Conservation (phyloP, 129 eudicot species). For the Smallanthus sonchifolius region DNA sequence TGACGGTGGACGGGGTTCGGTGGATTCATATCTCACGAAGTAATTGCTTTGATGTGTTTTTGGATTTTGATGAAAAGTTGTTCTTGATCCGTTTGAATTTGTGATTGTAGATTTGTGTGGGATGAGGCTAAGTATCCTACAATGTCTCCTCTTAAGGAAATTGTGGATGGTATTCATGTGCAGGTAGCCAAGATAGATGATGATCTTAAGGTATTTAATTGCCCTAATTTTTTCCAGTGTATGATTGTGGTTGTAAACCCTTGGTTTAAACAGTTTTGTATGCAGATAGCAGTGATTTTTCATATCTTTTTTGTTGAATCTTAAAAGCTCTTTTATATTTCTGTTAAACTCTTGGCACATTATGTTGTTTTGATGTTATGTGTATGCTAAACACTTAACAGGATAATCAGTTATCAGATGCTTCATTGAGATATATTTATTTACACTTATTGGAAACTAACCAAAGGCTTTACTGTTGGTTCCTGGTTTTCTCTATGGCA, state of each 20-base stretch:
- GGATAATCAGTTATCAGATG: neutral
- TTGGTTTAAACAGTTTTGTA: neutral
- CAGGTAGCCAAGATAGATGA: conserved; percentile 82
- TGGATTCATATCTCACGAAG: conserved; percentile 89
- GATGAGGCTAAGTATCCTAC: conserved; percentile 98
- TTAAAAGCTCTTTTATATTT: neutral
- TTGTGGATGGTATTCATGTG: conserved; percentile 72
- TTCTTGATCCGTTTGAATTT: conserved; percentile 6
- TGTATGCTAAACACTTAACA: neutral
- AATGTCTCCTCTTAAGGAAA: conserved; percentile 87
- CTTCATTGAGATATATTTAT: neutral
- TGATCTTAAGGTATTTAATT: conserved; percentile 81
- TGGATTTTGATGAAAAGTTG: neutral
- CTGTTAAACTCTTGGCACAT: neutral
- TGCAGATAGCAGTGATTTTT: neutral
- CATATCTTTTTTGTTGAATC: neutral
- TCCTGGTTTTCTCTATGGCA: conserved; percentile 23
- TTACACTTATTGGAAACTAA: neutral
- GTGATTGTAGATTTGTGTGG: conserved; percentile 75
- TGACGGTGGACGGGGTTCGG: conserved; percentile 94
- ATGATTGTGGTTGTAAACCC: neutral
- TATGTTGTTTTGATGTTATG: neutral
- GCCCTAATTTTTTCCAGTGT: neutral
- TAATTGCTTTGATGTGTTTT: conserved; percentile 12
- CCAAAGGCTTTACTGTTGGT: neutral